Conservation (phyloP, 2,329 filamentous ascomycete species). For the Talaromyces funiculosus region DNA sequence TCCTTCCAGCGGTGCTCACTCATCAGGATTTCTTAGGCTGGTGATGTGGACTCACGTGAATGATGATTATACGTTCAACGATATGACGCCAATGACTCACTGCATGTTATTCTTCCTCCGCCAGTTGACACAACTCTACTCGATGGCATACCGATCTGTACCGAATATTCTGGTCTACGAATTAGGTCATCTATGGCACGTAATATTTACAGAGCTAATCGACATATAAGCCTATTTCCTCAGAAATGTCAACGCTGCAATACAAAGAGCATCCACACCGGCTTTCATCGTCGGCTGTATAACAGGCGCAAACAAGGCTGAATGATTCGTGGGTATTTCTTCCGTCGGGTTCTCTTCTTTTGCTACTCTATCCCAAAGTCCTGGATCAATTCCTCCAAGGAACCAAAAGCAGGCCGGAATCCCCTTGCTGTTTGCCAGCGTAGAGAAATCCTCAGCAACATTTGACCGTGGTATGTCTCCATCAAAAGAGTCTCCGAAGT, state of each 20-base stretch:
- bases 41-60: not conserved
- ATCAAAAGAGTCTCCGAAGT: slow-evolving; percentile 42
- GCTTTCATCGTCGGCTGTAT: slow-evolving; percentile 54
- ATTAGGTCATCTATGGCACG: not conserved
- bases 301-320: slow-evolving; percentile 53
- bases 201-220: not conserved
- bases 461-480: slow-evolving; percentile 27
- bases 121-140: too few relatives aligned
- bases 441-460: slow-evolving; percentile 54
- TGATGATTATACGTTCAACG: not conserved
- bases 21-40: not conserved
- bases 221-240: not conserved
- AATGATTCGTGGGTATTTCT: slow-evolving; percentile 56
- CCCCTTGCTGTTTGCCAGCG: slow-evolving; percentile 47
- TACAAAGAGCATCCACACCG: slow-evolving; percentile 48
- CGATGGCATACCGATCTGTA: too few relatives aligned
- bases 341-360: slow-evolving; percentile 37
- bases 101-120: too few relatives aligned
- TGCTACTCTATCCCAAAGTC: slow-evolving; percentile 47
- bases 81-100: not conserved
- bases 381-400: slow-evolving; percentile 49
- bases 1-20: not conserved
- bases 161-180: not conserved
- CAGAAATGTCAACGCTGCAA: slow-evolving; percentile 46
- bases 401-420: slow-evolving; percentile 53